Evolutionary conservation across 257 asterid genomes (phyloP).

Genomic region (Ligustrum vulgare): DNA sequence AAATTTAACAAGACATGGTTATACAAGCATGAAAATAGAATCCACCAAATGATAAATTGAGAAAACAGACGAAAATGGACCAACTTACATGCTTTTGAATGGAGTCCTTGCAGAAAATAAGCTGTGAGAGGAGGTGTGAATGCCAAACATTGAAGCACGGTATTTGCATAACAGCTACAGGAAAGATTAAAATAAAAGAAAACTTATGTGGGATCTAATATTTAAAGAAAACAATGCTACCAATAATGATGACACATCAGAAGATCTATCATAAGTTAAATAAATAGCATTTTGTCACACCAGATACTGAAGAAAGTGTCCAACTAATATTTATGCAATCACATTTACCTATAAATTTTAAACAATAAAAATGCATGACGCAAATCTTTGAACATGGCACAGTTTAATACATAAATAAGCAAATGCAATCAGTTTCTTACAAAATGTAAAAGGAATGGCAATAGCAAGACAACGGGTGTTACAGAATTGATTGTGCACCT

Average conservation of each 20-base stretch:
- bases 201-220: background rate
- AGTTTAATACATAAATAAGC: background rate
- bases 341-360: background rate
- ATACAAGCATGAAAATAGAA: background rate
- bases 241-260: background rate
- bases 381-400: background rate
- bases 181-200: slow-evolving; percentile 16
- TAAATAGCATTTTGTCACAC: background rate
- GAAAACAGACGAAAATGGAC: slow-evolving; percentile 4
- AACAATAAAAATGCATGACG: background rate
- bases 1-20: background rate
- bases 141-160: slow-evolving; percentile 79
- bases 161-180: slow-evolving; percentile 88
- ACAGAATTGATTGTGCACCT: background rate
- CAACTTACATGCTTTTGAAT: slow-evolving; percentile 65
- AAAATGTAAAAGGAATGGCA: background rate
- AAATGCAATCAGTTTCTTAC: background rate
- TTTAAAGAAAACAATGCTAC: slow-evolving; percentile 7
- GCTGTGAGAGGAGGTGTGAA: slow-evolving; percentile 88
- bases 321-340: background rate
- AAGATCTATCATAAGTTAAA: slow-evolving; percentile 1
- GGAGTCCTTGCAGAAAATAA: slow-evolving; percentile 77
- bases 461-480: background rate
- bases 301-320: background rate
- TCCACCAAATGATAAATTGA: slow-evolving; percentile 2